These are phyloP conservation scores for Oligophagozyma castellii DNA, from an alignment of 1,139 yeast species.

Conservation along the genomic window DNA sequence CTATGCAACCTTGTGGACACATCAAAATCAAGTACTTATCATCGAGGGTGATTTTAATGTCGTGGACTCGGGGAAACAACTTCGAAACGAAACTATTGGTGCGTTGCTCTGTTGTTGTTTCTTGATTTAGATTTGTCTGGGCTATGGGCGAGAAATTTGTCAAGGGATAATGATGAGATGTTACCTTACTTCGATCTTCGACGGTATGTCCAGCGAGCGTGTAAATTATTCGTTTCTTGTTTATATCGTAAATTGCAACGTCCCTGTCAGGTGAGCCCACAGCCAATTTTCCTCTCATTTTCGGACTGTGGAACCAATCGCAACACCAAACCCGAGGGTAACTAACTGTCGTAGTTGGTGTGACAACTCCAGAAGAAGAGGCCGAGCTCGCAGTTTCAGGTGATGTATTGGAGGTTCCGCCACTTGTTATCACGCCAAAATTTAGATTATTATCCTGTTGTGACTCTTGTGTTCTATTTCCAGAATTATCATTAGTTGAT, in stretches of 20 bases:
- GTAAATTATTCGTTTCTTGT: constrained; percentile 27
- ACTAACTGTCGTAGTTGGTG: constrained; percentile 6
- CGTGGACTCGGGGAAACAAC: constrained; percentile 45
- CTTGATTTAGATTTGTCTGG: constrained; percentile 2
- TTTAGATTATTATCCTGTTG: constrained; percentile 2
- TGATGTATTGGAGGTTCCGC: constrained; percentile 1
- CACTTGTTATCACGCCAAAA: constrained; percentile 1
- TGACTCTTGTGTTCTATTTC: constrained; percentile 2
- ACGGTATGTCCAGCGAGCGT: constrained; percentile 5
- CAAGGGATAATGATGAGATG: neutral
- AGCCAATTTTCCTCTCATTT: constrained; percentile 36
- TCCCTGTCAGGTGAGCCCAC: constrained; percentile 72
- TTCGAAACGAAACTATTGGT: constrained; percentile 14
- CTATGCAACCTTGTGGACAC: constrained; percentile 43
- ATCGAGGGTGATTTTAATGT: constrained; percentile 52
- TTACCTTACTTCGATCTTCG: neutral
- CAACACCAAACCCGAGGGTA: constrained; percentile 43
- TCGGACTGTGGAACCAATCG: constrained; percentile 48
- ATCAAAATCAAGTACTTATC: constrained; percentile 51
- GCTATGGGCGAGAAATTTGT: neutral
- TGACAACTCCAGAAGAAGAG: constrained; percentile 2
- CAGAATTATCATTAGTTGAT: constrained; percentile 4
- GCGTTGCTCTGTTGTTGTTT: constrained; percentile 4
- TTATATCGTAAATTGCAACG: constrained; percentile 45
- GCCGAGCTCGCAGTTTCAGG: too few species aligned